Conservation (phyloP, 2,329 filamentous ascomycete genomes). For the Nothophaeocryptopus gaeumannii region DNA sequence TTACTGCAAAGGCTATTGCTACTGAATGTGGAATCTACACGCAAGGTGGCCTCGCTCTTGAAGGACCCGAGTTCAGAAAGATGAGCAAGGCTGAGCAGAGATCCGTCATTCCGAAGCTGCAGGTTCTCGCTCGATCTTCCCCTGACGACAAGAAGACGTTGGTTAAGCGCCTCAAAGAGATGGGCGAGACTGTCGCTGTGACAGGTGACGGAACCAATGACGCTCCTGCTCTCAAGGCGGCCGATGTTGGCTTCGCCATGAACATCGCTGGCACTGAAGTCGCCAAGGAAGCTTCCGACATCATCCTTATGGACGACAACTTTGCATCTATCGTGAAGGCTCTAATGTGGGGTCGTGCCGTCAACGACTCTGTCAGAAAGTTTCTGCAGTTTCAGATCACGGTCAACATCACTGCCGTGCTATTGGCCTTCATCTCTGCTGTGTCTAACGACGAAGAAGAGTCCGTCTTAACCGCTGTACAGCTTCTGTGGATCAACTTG, state of each 20-base stretch:
- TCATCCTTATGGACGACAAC: constrained; percentile 63
- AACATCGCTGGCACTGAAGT: constrained; percentile 65
- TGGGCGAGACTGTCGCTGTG: constrained; percentile 65
- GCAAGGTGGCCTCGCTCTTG: constrained; percentile 42
- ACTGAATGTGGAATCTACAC: constrained; percentile 66
- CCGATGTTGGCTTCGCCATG: constrained; percentile 67
- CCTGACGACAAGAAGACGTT: constrained; percentile 68
- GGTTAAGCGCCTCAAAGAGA: constrained; percentile 61
- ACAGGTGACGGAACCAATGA: constrained; percentile 68
- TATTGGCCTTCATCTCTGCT: constrained; percentile 83
- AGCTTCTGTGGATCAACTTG: constrained; percentile 92
- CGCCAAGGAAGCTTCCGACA: constrained; percentile 60
- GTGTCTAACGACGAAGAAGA: constrained; percentile 66
- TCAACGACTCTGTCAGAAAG: constrained; percentile 55
- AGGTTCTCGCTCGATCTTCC: constrained; percentile 66
- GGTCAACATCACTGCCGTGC: constrained; percentile 88
- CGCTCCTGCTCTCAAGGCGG: constrained; percentile 62
- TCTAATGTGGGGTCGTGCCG: constrained; percentile 60
- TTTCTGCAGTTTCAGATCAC: constrained; percentile 71
- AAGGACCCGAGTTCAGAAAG: constrained; percentile 46
- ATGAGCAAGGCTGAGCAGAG: constrained; percentile 48
- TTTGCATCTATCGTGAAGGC: constrained; percentile 63
- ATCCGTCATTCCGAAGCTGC: constrained; percentile 59
- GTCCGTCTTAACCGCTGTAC: constrained; percentile 82
- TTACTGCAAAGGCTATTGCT: constrained; percentile 71